A percentile compares a stretch with the other conserved stretches of the same genome.
Evolutionary conservation across 441 rosid genomes (phyloP).

Genomic region (Pelargonium cotyledonis): DNA sequence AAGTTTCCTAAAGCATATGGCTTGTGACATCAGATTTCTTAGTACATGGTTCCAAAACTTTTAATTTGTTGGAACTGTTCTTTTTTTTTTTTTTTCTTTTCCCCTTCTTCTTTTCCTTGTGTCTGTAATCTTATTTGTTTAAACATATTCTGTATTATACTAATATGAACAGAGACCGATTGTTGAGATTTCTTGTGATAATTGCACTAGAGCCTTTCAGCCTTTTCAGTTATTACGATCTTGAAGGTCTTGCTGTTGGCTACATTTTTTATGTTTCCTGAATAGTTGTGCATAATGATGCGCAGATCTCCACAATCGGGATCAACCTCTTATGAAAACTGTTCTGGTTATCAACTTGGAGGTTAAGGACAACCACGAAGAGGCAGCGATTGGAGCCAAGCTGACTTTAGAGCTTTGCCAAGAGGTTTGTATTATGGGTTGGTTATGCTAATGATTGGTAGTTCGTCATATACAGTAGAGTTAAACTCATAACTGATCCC

Average conservation of each 20-base stretch:
- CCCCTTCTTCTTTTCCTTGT: too few relatives aligned
- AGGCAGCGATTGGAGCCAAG: constrained; percentile 81
- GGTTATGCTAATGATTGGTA: neutral
- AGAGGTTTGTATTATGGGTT: constrained; percentile 36
- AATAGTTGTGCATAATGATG: constrained; percentile 2
- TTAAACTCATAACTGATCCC: too few relatives aligned
- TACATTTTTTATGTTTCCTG: neutral
- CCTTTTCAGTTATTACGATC: neutral
- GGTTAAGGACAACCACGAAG: constrained; percentile 94
- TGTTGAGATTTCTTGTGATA: neutral
- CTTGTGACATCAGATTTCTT: too few relatives aligned
- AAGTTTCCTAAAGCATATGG: too few relatives aligned
- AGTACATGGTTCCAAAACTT: too few relatives aligned
- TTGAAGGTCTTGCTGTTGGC: neutral
- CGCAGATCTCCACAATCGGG: constrained; percentile 78
- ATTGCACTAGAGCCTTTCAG: neutral
- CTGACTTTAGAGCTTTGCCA: constrained; percentile 78
- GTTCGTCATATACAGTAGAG: neutral
- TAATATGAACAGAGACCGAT: neutral
- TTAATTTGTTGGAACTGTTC: too few relatives aligned
- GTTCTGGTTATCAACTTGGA: constrained; percentile 83
- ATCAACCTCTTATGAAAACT: constrained; percentile 53
- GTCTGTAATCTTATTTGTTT: too few relatives aligned
- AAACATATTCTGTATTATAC: too few relatives aligned
- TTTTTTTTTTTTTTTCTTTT: too few relatives aligned